Conservation (phyloP, 1,139 yeast species). For the Yamadazyma friedrichii region DNA sequence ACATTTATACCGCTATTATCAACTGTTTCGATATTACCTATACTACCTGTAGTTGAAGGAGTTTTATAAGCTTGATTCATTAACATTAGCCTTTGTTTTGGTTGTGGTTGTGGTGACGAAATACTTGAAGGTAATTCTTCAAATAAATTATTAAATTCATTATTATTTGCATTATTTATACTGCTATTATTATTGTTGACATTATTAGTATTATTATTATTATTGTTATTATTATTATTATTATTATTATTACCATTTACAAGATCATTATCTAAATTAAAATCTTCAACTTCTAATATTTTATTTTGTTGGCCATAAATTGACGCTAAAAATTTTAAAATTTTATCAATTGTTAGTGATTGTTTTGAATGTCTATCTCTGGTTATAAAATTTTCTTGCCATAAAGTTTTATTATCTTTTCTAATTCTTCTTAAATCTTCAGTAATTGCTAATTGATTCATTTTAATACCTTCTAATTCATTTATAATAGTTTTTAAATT, state of each 20-base stretch:
- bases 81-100: slow-evolving; percentile 44
- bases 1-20: neutral
- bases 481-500: slow-evolving; percentile 58
- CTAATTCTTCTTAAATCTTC: slow-evolving; percentile 82
- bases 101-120: slow-evolving; percentile 23
- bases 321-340: slow-evolving; percentile 81
- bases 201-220: slow-evolving; percentile 4
- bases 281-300: slow-evolving; percentile 34
- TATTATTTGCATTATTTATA: slow-evolving; percentile 3
- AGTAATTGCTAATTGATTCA: slow-evolving; percentile 75
- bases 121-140: slow-evolving; percentile 14
- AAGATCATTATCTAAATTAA: neutral
- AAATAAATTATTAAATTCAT: slow-evolving; percentile 10
- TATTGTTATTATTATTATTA: slow-evolving; percentile 8
- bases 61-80: slow-evolving; percentile 38
- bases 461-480: slow-evolving; percentile 75
- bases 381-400: slow-evolving; percentile 85
- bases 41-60: slow-evolving; percentile 2
- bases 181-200: slow-evolving; percentile 3
- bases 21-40: slow-evolving; percentile 9
- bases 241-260: neutral
- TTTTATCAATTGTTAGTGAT: slow-evolving; percentile 83
- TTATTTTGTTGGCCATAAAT: slow-evolving; percentile 72
- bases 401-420: slow-evolving; percentile 82
- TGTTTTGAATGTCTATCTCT: slow-evolving; percentile 85